phyloP scores from a whole-genome alignment of 345 rosid genomes.

The Murraya koenigii region DNA sequence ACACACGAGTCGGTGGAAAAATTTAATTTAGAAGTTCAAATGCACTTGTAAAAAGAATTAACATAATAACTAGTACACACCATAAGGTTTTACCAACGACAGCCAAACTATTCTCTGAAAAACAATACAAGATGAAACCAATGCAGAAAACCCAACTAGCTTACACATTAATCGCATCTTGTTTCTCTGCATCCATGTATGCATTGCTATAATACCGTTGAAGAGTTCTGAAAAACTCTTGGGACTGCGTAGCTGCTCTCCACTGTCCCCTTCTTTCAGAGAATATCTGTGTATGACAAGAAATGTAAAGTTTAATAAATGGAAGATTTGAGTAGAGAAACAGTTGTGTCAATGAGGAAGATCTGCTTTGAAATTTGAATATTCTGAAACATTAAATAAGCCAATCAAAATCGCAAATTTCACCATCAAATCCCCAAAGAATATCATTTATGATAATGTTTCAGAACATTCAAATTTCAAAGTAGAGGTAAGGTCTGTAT shows the following conservation, averaged over 20 bases:
- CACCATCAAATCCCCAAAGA: background rate
- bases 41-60: background rate
- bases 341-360: background rate
- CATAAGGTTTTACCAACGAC: constrained; percentile 3
- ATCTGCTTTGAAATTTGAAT: too few species aligned
- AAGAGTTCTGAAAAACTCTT: constrained; percentile 94
- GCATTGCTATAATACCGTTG: constrained; percentile 95
- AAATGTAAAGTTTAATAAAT: constrained; percentile 20
- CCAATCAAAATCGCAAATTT: background rate
- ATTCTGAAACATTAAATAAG: background rate
- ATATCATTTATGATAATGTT: background rate
- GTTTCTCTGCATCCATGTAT: constrained; percentile 92
- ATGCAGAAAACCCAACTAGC: constrained; percentile 25
- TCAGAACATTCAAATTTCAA: background rate
- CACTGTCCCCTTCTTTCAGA: constrained; percentile 94
- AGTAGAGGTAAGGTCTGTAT: background rate
- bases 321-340: background rate
- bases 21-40: background rate
- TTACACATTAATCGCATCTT: constrained; percentile 93
- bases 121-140: constrained; percentile 5
- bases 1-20: background rate
- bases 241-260: constrained; percentile 98
- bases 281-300: constrained; percentile 63
- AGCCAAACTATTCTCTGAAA: background rate
- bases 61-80: background rate